Evolutionary conservation across 441 rosid species (phyloP), one percentile per base, ranked within the genome.

Genomic region (Codiaeum variegatum): DNA sequence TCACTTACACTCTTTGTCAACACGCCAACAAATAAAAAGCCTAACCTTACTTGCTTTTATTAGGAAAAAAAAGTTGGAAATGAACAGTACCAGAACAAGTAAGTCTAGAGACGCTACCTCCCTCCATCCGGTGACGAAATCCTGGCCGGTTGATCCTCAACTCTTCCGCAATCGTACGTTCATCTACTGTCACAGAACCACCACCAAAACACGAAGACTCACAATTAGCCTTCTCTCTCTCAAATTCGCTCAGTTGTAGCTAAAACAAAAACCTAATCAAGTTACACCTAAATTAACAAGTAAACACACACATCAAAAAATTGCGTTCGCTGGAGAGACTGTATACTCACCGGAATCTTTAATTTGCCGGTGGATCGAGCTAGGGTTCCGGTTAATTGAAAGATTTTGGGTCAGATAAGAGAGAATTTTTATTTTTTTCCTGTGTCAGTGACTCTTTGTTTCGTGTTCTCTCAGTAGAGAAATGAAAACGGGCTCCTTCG

Each of bases 21-120:
- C 31, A 72, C 13, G 34, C 44, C 38, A 54, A n/a, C 1, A 18
- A 44, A 24, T 3, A 62, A 58, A 70, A 62, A 8, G 49, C 63
- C 76, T 6, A 67, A 66, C 72, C 75, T 74, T 47, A 72, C 67
- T 62, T 65, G 71, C 76, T 78, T 64, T 51, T 56, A 69, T 74
- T n/a, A 38, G 54, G 49, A 70, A 34, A 44, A 32, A 49, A 52
- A 87, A 82, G 82, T 85, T 67, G 87, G 93, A 90, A 88, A 83
- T 82, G 96, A 86, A 86, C 85, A 88, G 91, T 87, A 92, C 98
- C 95, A 86, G 90, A 83, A 83, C 79, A 88, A 94, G 84, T 86
- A 90, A 88, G 94, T 87, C 83, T 87, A 86, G 90, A 92, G 91
- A 89, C 85, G 97, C 92, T 90, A 96, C 98, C 98, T 93, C 99